phyloP scores from a whole-genome alignment of 768 basidiomycete genomes.

The Tephrocybe sp. region DNA sequence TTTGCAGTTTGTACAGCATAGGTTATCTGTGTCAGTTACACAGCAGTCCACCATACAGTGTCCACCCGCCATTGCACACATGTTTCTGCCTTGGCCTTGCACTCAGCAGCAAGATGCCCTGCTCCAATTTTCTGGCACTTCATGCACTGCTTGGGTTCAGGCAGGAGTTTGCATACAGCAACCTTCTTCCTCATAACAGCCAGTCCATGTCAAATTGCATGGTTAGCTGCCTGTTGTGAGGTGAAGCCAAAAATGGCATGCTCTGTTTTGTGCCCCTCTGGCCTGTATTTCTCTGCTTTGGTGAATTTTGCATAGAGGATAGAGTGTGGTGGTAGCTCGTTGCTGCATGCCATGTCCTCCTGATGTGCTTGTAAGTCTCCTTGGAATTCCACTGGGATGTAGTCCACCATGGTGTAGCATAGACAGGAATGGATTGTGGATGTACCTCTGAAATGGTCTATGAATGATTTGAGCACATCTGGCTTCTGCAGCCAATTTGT shows the following conservation, averaged over 20 bases:
- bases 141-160: constrained; percentile 24
- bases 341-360: constrained; percentile 17
- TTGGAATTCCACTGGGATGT: constrained; percentile 20
- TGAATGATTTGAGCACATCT: constrained; percentile 5
- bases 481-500: constrained; percentile 18
- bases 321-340: background rate
- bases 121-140: constrained; percentile 23
- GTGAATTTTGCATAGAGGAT: constrained; percentile 24
- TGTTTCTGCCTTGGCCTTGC: constrained; percentile 2
- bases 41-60: constrained; percentile 21
- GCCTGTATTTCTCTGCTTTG: constrained; percentile 19
- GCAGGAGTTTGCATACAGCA: constrained; percentile 11
- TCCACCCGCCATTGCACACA: constrained; percentile 17
- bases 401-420: constrained; percentile 18
- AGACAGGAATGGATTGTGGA: constrained; percentile 6
- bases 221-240: constrained; percentile 21
- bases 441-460: constrained; percentile 11
- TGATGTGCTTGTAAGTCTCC: no score
- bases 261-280: constrained; percentile 18
- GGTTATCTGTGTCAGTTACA: background rate
- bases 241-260: constrained; percentile 23
- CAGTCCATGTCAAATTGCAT: no score
- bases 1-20: constrained; percentile 25
- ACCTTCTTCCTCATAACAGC: constrained; percentile 19
- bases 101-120: constrained; percentile 14